Conservation (phyloP, 345 rosid genomes). For the Sisymbrium irio region DNA sequence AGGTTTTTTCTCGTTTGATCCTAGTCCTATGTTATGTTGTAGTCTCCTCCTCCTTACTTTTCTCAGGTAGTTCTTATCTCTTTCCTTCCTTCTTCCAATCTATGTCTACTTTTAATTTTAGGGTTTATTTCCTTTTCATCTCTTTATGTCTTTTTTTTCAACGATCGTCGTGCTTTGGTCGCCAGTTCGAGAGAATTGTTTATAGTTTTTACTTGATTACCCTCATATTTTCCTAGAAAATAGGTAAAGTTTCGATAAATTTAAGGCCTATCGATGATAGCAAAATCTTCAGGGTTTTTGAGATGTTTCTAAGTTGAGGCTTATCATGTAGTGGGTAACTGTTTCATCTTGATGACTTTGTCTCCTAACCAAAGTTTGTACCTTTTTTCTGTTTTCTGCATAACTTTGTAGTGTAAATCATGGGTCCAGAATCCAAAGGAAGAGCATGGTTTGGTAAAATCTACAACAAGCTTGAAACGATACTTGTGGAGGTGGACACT, state of each 20-base stretch:
- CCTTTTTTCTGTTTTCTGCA: background rate
- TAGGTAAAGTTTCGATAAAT: background rate
- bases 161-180: constrained; percentile 13
- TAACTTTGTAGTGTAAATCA: constrained; percentile 22
- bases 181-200: constrained; percentile 5
- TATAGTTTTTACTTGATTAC: background rate
- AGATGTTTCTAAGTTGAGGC: constrained; percentile 12
- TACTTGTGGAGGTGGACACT: constrained; percentile 61
- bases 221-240: background rate
- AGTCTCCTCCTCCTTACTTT: constrained; percentile 7
- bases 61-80: constrained; percentile 18
- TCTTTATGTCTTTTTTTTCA: background rate
- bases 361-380: background rate
- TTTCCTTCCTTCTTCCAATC: background rate
- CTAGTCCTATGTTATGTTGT: background rate
- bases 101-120: background rate
- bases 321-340: background rate
- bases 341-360: too few relatives aligned
- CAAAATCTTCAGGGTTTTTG: background rate
- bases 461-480: constrained; percentile 62
- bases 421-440: constrained; percentile 55
- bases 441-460: constrained; percentile 64
- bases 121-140: background rate
- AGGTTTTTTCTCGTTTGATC: background rate
- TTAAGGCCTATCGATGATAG: background rate